These are phyloP conservation scores for Termitomyces sp. DNA, from an alignment of 768 basidiomycete genomes.

Conservation along the genomic window DNA sequence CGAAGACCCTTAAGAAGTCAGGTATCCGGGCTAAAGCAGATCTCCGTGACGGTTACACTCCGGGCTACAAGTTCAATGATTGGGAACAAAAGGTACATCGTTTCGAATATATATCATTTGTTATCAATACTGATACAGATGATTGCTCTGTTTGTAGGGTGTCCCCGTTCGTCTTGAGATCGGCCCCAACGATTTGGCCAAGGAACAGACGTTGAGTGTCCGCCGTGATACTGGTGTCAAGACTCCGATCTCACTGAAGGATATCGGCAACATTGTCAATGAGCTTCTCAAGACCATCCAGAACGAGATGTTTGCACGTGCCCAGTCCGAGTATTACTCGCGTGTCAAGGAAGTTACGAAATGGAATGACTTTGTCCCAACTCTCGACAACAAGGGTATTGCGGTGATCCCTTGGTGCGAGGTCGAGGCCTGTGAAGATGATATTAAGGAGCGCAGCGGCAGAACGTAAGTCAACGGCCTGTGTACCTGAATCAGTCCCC, in stretches of 20 bases:
- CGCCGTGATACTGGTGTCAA: slow-evolving; percentile 64
- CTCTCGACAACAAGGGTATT: slow-evolving; percentile 83
- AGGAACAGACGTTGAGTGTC: slow-evolving; percentile 76
- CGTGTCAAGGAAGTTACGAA: slow-evolving; percentile 68
- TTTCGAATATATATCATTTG: not conserved
- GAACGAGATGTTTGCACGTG: slow-evolving; percentile 77
- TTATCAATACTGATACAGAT: slow-evolving; percentile 1
- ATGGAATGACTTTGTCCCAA: slow-evolving; percentile 93
- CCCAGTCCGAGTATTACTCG: slow-evolving; percentile 66
- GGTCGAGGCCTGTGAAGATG: slow-evolving; percentile 87
- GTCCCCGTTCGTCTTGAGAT: slow-evolving; percentile 97
- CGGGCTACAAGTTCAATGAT: slow-evolving; percentile 98
- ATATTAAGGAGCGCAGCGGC: slow-evolving; percentile 93
- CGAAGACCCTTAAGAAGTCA: slow-evolving; percentile 60
- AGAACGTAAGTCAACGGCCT: slow-evolving; percentile 53
- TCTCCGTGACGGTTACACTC: slow-evolving; percentile 92
- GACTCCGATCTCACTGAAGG: slow-evolving; percentile 36
- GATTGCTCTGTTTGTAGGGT: slow-evolving; percentile 46
- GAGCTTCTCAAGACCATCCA: slow-evolving; percentile 83
- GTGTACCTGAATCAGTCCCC: slow-evolving; percentile 3
- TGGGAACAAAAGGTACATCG: slow-evolving; percentile 90
- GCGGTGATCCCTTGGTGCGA: slow-evolving; percentile 97
- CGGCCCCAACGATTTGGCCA: slow-evolving; percentile 87
- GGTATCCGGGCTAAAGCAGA: slow-evolving; percentile 87
- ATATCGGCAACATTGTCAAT: slow-evolving; percentile 45